phyloP scores from a whole-genome alignment of 148 eudicot species.

The Chenopodium berlandieri region DNA sequence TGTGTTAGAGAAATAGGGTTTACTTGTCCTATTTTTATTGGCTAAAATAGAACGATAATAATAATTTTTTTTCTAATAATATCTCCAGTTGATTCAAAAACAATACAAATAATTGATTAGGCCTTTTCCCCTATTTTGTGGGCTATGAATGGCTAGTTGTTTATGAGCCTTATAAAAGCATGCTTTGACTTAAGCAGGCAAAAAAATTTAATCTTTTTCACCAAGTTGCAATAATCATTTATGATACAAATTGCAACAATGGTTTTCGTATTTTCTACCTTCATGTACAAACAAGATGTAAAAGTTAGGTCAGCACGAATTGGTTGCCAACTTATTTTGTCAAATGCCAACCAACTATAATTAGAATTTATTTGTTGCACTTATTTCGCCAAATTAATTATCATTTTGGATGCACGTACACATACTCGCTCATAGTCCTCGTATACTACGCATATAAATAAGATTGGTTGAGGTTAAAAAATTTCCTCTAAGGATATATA shows the following conservation, averaged over 20 bases:
- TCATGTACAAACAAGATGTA: background rate
- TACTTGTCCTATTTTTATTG: slow-evolving; percentile 19
- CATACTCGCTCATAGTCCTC: no score
- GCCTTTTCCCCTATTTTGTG: background rate
- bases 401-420: background rate
- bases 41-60: background rate
- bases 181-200: slow-evolving; percentile 17
- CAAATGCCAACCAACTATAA: background rate
- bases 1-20: slow-evolving; percentile 23
- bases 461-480: no score
- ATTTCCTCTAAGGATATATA: no score
- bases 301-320: background rate
- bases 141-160: no score
- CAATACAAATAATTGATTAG: background rate
- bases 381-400: background rate
- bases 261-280: background rate
- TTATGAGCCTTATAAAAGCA: background rate
- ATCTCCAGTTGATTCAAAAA: background rate
- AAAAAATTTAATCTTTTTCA: background rate
- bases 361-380: background rate
- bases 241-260: background rate
- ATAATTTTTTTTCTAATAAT: background rate
- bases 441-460: no score
- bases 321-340: slow-evolving; percentile 4
- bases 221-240: background rate